A percentile compares a stretch with the other conserved stretches of the same genome.
Conservation (phyloP, 495 filamentous ascomycete genomes). For the Tuber brumale region DNA sequence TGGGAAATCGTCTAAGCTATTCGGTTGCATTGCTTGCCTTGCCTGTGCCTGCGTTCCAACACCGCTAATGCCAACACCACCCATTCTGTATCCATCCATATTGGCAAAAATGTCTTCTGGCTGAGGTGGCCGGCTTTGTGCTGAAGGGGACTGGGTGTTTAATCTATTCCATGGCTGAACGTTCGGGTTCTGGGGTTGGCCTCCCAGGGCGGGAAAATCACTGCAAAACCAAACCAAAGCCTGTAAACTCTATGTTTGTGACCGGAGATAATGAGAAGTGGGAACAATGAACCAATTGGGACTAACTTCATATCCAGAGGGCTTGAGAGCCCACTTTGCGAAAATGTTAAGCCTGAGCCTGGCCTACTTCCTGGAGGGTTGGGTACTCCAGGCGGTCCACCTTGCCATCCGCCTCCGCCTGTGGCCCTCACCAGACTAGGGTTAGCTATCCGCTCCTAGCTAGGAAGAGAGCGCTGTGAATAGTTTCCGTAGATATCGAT, state of each 20-base stretch:
- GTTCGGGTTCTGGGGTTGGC: slow-evolving; percentile 35
- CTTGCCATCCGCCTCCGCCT: slow-evolving; percentile 40
- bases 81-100: slow-evolving; percentile 39
- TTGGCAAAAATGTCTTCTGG: slow-evolving; percentile 35
- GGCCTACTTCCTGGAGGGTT: slow-evolving; percentile 34
- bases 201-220: slow-evolving; percentile 41
- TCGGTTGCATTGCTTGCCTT: slow-evolving; percentile 35
- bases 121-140: slow-evolving; percentile 34
- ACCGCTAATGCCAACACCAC: slow-evolving; percentile 22
- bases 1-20: slow-evolving; percentile 37
- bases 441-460: slow-evolving; percentile 23
- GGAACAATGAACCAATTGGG: not conserved
- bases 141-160: slow-evolving; percentile 37
- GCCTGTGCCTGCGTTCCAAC: slow-evolving; percentile 15
- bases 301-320: slow-evolving; percentile 39
- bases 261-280: not conserved
- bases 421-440: slow-evolving; percentile 7
- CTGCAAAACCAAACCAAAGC: slow-evolving; percentile 15
- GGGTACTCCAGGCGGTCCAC: slow-evolving; percentile 39
- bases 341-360: slow-evolving; percentile 38
- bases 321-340: slow-evolving; percentile 35
- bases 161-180: slow-evolving; percentile 41
- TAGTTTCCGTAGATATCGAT: slow-evolving; percentile 16
- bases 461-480: slow-evolving; percentile 15
- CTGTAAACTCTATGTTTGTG: slow-evolving; percentile 15